A percentile compares a stretch with the other conserved stretches of the same genome.
These are phyloP conservation scores for Calonectria fujianensis DNA, from an alignment of 2,329 filamentous ascomycete species.

Conservation along the genomic window DNA sequence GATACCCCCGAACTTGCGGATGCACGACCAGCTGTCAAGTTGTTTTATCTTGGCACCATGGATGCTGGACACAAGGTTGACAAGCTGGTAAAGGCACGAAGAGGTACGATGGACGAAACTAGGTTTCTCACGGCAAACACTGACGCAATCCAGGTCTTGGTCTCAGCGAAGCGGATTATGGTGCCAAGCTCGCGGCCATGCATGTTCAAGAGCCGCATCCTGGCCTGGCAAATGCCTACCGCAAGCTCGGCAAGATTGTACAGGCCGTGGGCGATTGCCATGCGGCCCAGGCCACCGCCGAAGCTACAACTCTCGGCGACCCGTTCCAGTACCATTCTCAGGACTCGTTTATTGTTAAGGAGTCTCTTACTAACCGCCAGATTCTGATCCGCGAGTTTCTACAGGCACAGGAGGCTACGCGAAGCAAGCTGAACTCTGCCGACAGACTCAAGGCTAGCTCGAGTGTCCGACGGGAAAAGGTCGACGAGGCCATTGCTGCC, in stretches of 20 bases:
- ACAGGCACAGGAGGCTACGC: slow-evolving; percentile 90
- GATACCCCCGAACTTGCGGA: slow-evolving; percentile 96
- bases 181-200: slow-evolving; percentile 91
- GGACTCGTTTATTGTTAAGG: slow-evolving; percentile 98
- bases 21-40: slow-evolving; percentile 92
- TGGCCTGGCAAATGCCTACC: slow-evolving; percentile 91
- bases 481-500: slow-evolving; percentile 95
- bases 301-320: slow-evolving; percentile 95
- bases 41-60: slow-evolving; percentile 97
- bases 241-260: slow-evolving; percentile 94
- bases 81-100: slow-evolving; percentile 90
- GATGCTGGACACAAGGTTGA: slow-evolving; percentile 98
- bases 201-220: slow-evolving; percentile 92
- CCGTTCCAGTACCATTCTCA: slow-evolving; percentile 95
- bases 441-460: slow-evolving; percentile 92
- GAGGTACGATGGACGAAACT: slow-evolving; percentile 77
- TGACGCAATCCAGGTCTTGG: slow-evolving; percentile 81
- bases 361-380: slow-evolving; percentile 97
- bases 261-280: slow-evolving; percentile 97
- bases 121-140: slow-evolving; percentile 23
- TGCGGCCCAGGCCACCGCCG: slow-evolving; percentile 95
- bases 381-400: slow-evolving; percentile 95
- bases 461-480: slow-evolving; percentile 93
- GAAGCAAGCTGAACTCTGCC: slow-evolving; percentile 88
- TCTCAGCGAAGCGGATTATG: slow-evolving; percentile 93